A percentile compares a stretch with the other conserved stretches of the same genome.
These are phyloP conservation scores for Panicum miliaceum DNA, from an alignment of 176 grass and related monocot genomes.

Conservation along the genomic window DNA sequence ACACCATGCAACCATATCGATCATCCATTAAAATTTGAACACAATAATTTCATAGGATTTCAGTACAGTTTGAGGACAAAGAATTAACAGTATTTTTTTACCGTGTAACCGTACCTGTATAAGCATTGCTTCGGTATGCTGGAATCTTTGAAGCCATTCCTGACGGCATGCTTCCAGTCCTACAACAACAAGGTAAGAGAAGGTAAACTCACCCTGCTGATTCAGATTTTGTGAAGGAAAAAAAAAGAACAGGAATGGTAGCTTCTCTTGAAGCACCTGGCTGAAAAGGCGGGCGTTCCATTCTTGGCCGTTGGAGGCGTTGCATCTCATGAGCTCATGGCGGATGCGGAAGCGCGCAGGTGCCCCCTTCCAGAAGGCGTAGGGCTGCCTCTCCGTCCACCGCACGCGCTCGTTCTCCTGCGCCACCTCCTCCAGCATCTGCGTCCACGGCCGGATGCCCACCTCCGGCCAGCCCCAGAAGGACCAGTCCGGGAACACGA, in stretches of 20 bases:
- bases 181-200: no score
- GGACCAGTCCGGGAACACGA: constrained; percentile 87
- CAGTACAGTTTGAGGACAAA: no score
- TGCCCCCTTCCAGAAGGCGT: constrained; percentile 64
- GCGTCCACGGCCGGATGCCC: constrained; percentile 53
- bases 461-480: constrained; percentile 85
- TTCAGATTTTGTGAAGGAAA: no score
- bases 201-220: no score
- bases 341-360: neutral
- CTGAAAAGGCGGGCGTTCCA: constrained; percentile 58
- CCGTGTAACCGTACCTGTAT: constrained; percentile 25
- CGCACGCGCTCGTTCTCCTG: constrained; percentile 38
- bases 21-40: no score
- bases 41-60: no score
- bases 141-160: constrained; percentile 46
- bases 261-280: constrained; percentile 33
- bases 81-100: no score
- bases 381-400: constrained; percentile 57
- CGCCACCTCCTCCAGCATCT: constrained; percentile 38
- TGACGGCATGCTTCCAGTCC: no score
- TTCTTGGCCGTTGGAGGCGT: constrained; percentile 38
- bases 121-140: constrained; percentile 61
- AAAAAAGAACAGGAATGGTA: no score
- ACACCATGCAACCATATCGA: no score
- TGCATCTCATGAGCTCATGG: constrained; percentile 49